Evolutionary conservation across 768 basidiomycete genomes (phyloP), one percentile per base, ranked within the genome.

Genomic region (Tylopilus sp.): DNA sequence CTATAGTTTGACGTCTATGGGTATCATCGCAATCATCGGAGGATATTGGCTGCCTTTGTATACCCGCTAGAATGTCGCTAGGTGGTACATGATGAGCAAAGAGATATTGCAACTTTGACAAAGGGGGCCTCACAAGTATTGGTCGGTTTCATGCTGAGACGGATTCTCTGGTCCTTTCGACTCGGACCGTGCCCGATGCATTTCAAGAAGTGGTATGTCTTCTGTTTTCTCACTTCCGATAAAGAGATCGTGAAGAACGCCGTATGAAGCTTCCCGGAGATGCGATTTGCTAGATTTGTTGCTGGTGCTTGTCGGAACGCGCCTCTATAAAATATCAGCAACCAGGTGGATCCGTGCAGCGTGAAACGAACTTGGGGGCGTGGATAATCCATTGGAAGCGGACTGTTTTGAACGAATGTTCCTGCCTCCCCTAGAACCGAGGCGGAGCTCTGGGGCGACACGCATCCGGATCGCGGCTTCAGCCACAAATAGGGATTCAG

Each of bases 401-500:
- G 69, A 52, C 79, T 76, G 50, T 81, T 80, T 58, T 83, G 82
- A 22, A 91, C 82, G 39, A 92, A 67, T 0, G 81, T 76, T 66
- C 88, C 87, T 69, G 86, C 83, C 75, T 91, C 83, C 0, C 88
- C 87, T n/a, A 91, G 73, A 13, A 89, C 81, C 18, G 90, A 75
- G 52, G 81, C 85, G 11, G 85, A 66, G 45, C 80, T 79, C 50
- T 85, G 82, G 5, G 89, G 86, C 48, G 79, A 83, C 39, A 87
- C 78, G 1, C 81, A 81, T 51, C 83, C 84, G 1, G 89, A 86
- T 59, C 83, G 83, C 1, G 88, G 79, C 52, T 78, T 80, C 49
- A 91, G 69, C 81, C 86, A 88, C n/a, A 84, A 78, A 69, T 97
- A 98, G 2, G 93, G 95, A 64, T 98, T 95, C 30, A 92, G 67